A percentile compares a stretch with the other conserved stretches of the same genome.
Conservation (phyloP, 331 rosid genomes). For the Malus hybrid region DNA sequence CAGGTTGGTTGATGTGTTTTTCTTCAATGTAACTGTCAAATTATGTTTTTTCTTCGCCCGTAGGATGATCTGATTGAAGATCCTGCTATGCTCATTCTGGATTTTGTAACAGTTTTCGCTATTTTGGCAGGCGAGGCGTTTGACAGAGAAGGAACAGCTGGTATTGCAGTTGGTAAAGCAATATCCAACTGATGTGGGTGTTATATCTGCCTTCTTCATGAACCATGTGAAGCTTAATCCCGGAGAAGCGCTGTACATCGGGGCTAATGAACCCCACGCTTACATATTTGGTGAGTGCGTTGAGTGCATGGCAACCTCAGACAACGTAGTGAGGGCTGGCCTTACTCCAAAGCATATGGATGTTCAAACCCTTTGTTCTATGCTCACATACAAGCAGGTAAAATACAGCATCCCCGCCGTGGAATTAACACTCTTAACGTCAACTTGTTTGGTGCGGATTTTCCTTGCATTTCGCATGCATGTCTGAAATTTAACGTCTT, state of each 20-base stretch:
- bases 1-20: slow-evolving; percentile 40
- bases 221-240: slow-evolving; percentile 80
- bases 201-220: slow-evolving; percentile 79
- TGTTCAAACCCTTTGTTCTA: slow-evolving; percentile 82
- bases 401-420: not conserved
- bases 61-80: not conserved
- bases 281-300: slow-evolving; percentile 72
- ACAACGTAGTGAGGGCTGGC: slow-evolving; percentile 95
- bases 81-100: not conserved
- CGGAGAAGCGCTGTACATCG: slow-evolving; percentile 78
- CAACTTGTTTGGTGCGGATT: not conserved
- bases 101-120: not conserved
- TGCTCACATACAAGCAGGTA: slow-evolving; percentile 93
- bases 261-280: slow-evolving; percentile 92
- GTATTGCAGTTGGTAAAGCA: slow-evolving; percentile 75
- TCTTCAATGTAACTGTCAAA: not conserved
- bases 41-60: not conserved
- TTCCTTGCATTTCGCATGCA: not conserved
- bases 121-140: slow-evolving; percentile 51
- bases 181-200: slow-evolving; percentile 79
- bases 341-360: slow-evolving; percentile 82
- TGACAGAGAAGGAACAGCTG: slow-evolving; percentile 72
- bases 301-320: slow-evolving; percentile 98
- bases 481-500: not conserved
- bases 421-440: not conserved